Base-by-base conservation (phyloP, 495 filamentous ascomycete species). In the Clohesyomyces aquaticus region DNA sequence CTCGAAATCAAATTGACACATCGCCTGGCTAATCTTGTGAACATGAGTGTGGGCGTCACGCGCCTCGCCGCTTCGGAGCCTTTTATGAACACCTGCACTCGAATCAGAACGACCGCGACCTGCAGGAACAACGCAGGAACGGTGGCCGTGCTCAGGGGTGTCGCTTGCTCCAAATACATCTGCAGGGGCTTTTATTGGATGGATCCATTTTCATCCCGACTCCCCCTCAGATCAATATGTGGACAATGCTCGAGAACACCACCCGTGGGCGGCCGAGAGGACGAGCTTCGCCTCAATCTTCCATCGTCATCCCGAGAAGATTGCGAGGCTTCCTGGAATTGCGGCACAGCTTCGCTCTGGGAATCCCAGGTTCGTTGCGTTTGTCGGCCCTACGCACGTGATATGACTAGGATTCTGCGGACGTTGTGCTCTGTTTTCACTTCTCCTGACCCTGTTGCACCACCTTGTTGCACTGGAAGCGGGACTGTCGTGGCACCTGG, bases 71-170 rank as follows among this genome's bases (percentile, higher is more conserved):
- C 21, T 23, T 45, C 55, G 32, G 28, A 16, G 29, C n/a, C 23
- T 43, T 41, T 42, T 29, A 35, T 41, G 29, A 38, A 29, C 18
- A 22, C 49, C 16, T 19, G 46, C 6, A 19, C 18, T 49, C 27
- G 46, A 49, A 23, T 22, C 22, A 27, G 49, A 27, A 4, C 12
- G 22, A 14, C 1, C n/a, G 53, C 11, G 18, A 43, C n/a, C 55
- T 59, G 55, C 55, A 59, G 55, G 55, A 28, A 49, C 22, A 4
- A 12, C 3, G 21, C 11, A 53, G 50, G 42, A 59, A 48, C 55
- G 55, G 42, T 16, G 55, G 11, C 43, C 23, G 53, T 59, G 55
- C 42, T 59, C 55, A 59, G 55, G 55, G 55, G 55, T 32, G 6
- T 8, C 27, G 38, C 18, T n/a, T 2, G 38, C n/a, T 19, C 14